Evolutionary conservation across 1,139 yeast species (phyloP).

Genomic region (Suhomyces bribrorum): DNA sequence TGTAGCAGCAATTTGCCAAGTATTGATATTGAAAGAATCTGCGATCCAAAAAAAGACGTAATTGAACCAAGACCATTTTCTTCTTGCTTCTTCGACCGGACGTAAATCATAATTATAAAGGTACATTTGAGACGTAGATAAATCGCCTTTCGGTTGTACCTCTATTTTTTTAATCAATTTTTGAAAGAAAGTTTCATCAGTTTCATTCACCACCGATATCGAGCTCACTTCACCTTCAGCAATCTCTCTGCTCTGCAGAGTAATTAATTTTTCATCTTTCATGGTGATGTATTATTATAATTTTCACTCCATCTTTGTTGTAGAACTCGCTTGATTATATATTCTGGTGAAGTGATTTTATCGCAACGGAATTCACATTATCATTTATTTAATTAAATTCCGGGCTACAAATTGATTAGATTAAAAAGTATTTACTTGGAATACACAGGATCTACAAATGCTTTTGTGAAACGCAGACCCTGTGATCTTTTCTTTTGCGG

Average conservation of each 20-base stretch:
- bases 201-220: conserved; percentile 5
- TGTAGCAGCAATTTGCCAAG: conserved; percentile 89
- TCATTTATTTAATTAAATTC: background rate
- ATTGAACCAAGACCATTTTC: conserved; percentile 83
- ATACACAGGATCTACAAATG: background rate
- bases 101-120: conserved; percentile 71
- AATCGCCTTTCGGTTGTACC: conserved; percentile 33
- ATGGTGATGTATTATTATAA: background rate
- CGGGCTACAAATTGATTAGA: background rate
- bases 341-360: too few relatives aligned
- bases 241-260: conserved; percentile 25
- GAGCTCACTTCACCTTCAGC: conserved; percentile 44
- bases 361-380: background rate
- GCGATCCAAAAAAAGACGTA: conserved; percentile 82
- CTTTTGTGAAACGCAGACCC: background rate
- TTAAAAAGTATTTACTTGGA: too few relatives aligned
- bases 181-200: conserved; percentile 4
- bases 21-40: conserved; percentile 82
- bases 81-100: conserved; percentile 69
- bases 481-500: background rate
- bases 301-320: background rate
- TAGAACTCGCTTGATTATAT: background rate
- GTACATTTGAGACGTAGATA: conserved; percentile 54
- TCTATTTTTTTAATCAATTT: conserved; percentile 12
- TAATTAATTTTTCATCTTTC: conserved; percentile 1